A percentile compares a stretch with the other conserved stretches of the same genome.
Evolutionary conservation across 441 rosid genomes (phyloP).

Genomic region (Sinapis alba): DNA sequence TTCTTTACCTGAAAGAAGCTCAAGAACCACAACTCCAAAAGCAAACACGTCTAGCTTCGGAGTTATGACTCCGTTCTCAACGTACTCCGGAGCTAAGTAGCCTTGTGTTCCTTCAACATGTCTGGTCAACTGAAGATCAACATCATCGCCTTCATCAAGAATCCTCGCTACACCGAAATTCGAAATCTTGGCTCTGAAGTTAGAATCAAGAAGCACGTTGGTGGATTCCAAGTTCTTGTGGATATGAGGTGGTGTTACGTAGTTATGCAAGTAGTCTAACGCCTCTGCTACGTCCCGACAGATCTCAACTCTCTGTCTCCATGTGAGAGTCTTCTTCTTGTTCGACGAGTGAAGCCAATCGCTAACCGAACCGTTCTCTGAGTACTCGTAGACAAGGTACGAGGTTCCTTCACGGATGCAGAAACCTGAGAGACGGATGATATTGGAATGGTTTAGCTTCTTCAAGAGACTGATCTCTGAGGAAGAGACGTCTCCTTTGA

Average conservation of each 20-base stretch:
- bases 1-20: conserved; percentile 78
- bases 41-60: conserved; percentile 81
- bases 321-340: conserved; percentile 46
- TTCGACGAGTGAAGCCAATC: conserved; percentile 57
- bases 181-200: conserved; percentile 70
- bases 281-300: conserved; percentile 75
- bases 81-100: conserved; percentile 87
- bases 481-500: conserved; percentile 80
- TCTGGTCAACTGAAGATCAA: conserved; percentile 66
- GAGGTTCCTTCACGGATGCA: conserved; percentile 73
- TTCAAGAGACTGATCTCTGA: conserved; percentile 75
- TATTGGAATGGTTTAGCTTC: conserved; percentile 74
- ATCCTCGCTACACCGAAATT: conserved; percentile 83
- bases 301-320: conserved; percentile 88
- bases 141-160: conserved; percentile 41
- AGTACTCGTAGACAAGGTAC: conserved; percentile 78
- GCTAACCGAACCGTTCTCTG: conserved; percentile 66
- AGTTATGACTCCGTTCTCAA: conserved; percentile 81
- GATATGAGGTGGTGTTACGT: conserved; percentile 66
- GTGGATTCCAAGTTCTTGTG: conserved; percentile 86
- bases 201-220: conserved; percentile 75
- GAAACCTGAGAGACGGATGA: conserved; percentile 84
- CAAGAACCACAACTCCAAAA: conserved; percentile 79
- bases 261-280: conserved; percentile 79
- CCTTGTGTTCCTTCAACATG: conserved; percentile 89